Percentiles rank a stretch among this genome's conserved stretches.
Conservation (phyloP, 2,329 filamentous ascomycete genomes). For the Cercospora nicotianae region DNA sequence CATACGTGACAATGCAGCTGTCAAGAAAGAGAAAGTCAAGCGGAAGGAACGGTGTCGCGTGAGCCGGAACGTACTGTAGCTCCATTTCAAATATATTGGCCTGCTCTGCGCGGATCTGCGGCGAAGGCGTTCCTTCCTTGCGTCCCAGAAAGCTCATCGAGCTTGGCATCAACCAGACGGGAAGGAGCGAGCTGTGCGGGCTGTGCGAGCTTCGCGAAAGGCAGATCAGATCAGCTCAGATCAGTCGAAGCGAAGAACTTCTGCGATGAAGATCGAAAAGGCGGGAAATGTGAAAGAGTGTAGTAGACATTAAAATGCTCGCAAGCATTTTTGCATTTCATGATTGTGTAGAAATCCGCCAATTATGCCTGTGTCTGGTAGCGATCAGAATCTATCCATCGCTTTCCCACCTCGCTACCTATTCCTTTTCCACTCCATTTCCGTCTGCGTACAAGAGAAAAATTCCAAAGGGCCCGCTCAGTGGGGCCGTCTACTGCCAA, state of each 20-base stretch:
- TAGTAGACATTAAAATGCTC: neutral
- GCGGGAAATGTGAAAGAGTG: neutral
- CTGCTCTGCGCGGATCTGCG: neutral
- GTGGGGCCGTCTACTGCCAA: conserved; percentile 20
- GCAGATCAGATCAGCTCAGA: neutral
- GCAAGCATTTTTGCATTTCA: neutral
- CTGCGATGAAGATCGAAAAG: neutral
- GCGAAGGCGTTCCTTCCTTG: neutral
- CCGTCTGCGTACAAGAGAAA: neutral
- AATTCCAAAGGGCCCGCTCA: conserved; percentile 13
- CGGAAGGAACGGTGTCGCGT: neutral
- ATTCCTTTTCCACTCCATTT: neutral
- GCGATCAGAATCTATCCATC: neutral
- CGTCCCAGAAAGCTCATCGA: neutral
- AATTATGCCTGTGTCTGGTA: neutral
- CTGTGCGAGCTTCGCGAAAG: neutral
- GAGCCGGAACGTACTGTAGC: neutral
- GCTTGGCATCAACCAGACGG: neutral
- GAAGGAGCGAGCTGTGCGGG: neutral
- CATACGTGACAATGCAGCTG: neutral
- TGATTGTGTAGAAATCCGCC: neutral
- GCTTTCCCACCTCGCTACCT: neutral
- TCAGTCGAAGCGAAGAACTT: neutral
- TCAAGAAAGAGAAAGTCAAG: neutral
- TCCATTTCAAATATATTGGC: neutral